These are phyloP conservation scores for Pythium graminicola DNA, from an alignment of 352 stramenopile species.

Conservation along the genomic window DNA sequence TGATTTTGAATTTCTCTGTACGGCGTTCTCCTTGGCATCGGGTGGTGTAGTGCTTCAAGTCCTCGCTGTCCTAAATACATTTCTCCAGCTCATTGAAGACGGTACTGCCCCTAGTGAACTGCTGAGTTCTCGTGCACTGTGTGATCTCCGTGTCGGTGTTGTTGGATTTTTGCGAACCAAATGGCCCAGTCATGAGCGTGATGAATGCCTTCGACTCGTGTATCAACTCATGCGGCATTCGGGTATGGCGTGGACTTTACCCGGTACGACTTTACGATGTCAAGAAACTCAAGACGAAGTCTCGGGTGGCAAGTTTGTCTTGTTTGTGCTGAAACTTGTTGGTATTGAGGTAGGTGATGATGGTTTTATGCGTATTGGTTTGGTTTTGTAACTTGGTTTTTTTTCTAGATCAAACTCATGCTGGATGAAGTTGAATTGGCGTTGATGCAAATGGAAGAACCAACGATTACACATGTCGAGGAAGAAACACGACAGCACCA, in stretches of 20 bases:
- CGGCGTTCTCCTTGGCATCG: slow-evolving; percentile 36
- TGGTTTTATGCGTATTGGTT: not conserved
- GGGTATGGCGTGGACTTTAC: slow-evolving; percentile 56
- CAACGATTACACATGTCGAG: slow-evolving; percentile 36
- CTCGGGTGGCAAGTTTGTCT: slow-evolving; percentile 60
- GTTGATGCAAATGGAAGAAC: slow-evolving; percentile 62
- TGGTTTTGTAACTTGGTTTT: not conserved
- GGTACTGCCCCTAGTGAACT: slow-evolving; percentile 36
- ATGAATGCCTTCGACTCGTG: slow-evolving; percentile 53
- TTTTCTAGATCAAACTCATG: slow-evolving; percentile 74
- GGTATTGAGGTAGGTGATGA: slow-evolving; percentile 51
- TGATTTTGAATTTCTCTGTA: slow-evolving; percentile 66
- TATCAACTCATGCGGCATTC: slow-evolving; percentile 56
- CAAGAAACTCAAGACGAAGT: slow-evolving; percentile 45
- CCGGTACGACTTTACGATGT: slow-evolving; percentile 43
- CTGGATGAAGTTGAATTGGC: slow-evolving; percentile 73
- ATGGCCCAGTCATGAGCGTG: slow-evolving; percentile 63
- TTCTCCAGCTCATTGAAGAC: slow-evolving; percentile 45
- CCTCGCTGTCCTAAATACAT: slow-evolving; percentile 49
- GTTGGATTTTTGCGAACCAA: slow-evolving; percentile 62
- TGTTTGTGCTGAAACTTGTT: slow-evolving; percentile 75
- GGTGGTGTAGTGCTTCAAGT: slow-evolving; percentile 34
- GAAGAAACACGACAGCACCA: slow-evolving; percentile 39
- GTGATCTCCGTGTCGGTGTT: slow-evolving; percentile 48
- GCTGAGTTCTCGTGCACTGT: slow-evolving; percentile 47